Percentiles rank a stretch among this genome's conserved stretches.
Conservation (phyloP, 306 rosid species). For the Medicago truncatula region DNA sequence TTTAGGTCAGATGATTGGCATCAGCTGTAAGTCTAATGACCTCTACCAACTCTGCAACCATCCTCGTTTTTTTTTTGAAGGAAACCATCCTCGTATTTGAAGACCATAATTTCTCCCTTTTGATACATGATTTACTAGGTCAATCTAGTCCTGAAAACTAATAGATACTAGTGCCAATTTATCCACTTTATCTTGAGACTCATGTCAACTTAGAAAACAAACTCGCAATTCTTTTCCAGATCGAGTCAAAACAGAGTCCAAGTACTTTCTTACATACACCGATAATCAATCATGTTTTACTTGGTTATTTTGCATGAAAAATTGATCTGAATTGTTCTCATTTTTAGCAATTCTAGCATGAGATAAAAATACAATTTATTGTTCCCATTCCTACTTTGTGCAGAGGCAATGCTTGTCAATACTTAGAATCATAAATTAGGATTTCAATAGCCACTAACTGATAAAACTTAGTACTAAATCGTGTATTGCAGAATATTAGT, state of each 20-base stretch:
- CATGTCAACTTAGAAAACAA: too few species aligned
- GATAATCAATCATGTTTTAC: background rate
- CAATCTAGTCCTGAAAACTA: too few species aligned
- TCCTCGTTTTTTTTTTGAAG: too few species aligned
- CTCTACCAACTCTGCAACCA: background rate
- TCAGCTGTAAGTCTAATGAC: background rate
- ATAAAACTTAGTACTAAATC: background rate
- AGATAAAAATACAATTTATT: conserved; percentile 1
- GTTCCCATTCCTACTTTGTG: background rate
- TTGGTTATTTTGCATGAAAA: background rate
- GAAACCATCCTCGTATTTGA: background rate
- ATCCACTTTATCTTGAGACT: too few species aligned
- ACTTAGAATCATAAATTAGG: background rate
- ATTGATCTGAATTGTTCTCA: background rate
- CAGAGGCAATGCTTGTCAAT: background rate
- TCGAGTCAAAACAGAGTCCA: too few species aligned
- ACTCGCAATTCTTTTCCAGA: too few species aligned
- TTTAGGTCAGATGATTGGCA: background rate
- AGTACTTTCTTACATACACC: background rate
- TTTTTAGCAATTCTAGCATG: background rate
- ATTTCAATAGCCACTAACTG: background rate
- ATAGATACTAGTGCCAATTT: too few species aligned
- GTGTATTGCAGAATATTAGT: background rate
- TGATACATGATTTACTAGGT: background rate
- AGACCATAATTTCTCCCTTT: background rate